These are phyloP conservation scores for Boeremia lycopersici DNA, from an alignment of 2,329 filamentous ascomycete species.

Conservation along the genomic window DNA sequence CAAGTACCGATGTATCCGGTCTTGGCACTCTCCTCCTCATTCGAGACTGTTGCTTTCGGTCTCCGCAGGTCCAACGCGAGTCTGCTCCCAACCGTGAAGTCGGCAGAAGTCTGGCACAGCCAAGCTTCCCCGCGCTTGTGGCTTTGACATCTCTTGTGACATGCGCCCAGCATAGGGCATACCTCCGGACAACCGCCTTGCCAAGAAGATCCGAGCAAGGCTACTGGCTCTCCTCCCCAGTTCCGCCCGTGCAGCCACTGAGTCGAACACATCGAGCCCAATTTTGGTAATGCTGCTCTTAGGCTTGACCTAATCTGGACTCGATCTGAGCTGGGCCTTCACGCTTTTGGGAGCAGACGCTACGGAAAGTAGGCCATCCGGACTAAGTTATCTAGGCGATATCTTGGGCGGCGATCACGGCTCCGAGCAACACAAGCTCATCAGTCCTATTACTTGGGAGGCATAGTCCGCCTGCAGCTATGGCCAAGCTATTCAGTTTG, in stretches of 20 bases:
- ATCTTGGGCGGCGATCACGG: conserved; percentile 25
- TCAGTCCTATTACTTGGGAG: neutral
- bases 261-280: neutral
- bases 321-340: neutral
- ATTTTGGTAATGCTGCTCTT: neutral
- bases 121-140: conserved; percentile 12
- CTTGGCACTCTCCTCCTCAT: neutral
- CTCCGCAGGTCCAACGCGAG: neutral
- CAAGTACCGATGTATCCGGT: neutral
- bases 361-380: conserved; percentile 31
- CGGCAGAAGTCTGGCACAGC: conserved; percentile 4
- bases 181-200: neutral
- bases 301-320: conserved; percentile 1
- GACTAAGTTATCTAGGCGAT: conserved; percentile 36
- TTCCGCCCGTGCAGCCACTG: conserved; percentile 14
- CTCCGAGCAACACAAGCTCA: conserved; percentile 4
- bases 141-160: conserved; percentile 6
- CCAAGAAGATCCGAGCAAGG: conserved; percentile 13
- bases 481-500: conserved; percentile 5
- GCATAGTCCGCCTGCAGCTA: neutral
- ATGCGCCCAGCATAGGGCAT: conserved; percentile 5
- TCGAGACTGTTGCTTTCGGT: neutral
- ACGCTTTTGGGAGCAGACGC: conserved; percentile 4
- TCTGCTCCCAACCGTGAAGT: neutral
- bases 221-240: conserved; percentile 8